A percentile compares a stretch with the other conserved stretches of the same genome.
Evolutionary conservation across 2,329 filamentous ascomycete species (phyloP).

Genomic region (Alternaria tenuissima): DNA sequence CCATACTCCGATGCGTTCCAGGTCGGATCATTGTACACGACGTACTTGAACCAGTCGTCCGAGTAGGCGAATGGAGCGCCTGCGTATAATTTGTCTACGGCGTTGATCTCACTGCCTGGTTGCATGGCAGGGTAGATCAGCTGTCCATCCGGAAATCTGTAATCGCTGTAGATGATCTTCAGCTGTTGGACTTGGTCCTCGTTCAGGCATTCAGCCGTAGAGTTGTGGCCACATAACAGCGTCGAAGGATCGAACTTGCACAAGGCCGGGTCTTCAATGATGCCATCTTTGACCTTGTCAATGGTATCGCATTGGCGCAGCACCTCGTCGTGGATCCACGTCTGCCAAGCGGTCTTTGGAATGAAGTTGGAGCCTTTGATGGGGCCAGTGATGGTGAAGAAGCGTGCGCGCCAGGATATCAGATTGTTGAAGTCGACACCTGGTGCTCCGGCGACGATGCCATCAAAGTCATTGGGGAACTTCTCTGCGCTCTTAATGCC

Average conservation of each 20-base stretch:
- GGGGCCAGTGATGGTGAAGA: conserved; percentile 40
- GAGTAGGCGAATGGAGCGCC: conserved; percentile 51
- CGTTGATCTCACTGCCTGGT: conserved; percentile 55
- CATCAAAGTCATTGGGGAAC: conserved; percentile 48
- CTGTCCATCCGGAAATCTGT: conserved; percentile 52
- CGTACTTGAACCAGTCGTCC: conserved; percentile 56
- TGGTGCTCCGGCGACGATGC: conserved; percentile 45
- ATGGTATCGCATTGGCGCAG: conserved; percentile 60
- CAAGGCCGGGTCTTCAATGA: conserved; percentile 55
- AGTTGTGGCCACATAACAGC: conserved; percentile 45
- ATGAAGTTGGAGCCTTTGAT: conserved; percentile 35
- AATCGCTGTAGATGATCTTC: conserved; percentile 53
- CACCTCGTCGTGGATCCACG: conserved; percentile 54
- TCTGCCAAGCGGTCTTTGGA: conserved; percentile 29
- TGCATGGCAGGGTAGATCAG: conserved; percentile 60
- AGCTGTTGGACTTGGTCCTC: conserved; percentile 54
- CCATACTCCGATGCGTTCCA: conserved; percentile 33
- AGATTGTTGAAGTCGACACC: conserved; percentile 43
- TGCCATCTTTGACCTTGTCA: conserved; percentile 59
- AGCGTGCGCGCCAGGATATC: conserved; percentile 39
- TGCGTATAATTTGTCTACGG: conserved; percentile 48
- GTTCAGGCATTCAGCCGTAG: conserved; percentile 52
- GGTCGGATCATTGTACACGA: conserved; percentile 50
- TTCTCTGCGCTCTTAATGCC: conserved; percentile 37
- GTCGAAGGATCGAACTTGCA: conserved; percentile 50